These are phyloP conservation scores for Tympanopsis confertula DNA, from an alignment of 2,329 filamentous ascomycete genomes.

Conservation along the genomic window DNA sequence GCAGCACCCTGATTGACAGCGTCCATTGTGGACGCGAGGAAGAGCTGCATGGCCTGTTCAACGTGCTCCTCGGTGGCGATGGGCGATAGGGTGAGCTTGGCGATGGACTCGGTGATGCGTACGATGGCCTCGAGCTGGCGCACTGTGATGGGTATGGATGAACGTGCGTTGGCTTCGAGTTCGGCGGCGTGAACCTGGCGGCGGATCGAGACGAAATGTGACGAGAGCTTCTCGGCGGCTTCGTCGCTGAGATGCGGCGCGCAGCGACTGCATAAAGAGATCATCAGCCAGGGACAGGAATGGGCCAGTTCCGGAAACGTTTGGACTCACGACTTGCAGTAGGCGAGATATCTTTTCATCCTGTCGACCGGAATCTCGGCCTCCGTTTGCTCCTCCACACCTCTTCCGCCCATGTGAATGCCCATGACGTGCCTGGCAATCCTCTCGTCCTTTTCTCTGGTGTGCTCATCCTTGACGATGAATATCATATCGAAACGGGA, in stretches of 20 bases:
- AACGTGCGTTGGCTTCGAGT: constrained; percentile 77
- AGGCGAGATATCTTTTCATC: constrained; percentile 94
- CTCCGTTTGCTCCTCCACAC: constrained; percentile 70
- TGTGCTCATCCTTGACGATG: constrained; percentile 92
- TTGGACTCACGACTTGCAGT: constrained; percentile 74
- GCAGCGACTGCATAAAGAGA: constrained; percentile 58
- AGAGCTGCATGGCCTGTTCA: constrained; percentile 91
- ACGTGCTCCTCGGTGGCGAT: constrained; percentile 85
- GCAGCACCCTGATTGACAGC: constrained; percentile 80
- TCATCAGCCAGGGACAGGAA: constrained; percentile 11
- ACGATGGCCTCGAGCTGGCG: constrained; percentile 95
- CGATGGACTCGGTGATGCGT: constrained; percentile 89
- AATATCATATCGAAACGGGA: constrained; percentile 99
- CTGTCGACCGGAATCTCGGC: constrained; percentile 89
- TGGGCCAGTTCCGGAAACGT: background rate
- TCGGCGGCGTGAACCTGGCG: constrained; percentile 88
- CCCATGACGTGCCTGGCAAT: constrained; percentile 97
- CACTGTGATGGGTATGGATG: constrained; percentile 92
- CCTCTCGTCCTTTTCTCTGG: constrained; percentile 74
- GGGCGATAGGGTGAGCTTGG: constrained; percentile 77
- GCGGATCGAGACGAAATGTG: constrained; percentile 92
- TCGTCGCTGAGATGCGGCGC: constrained; percentile 82
- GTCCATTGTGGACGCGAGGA: constrained; percentile 95
- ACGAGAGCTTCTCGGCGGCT: constrained; percentile 89
- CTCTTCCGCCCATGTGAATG: constrained; percentile 85